Base-by-base conservation (phyloP, 2,329 filamentous ascomycete genomes). In the Fusarium sp. region DNA sequence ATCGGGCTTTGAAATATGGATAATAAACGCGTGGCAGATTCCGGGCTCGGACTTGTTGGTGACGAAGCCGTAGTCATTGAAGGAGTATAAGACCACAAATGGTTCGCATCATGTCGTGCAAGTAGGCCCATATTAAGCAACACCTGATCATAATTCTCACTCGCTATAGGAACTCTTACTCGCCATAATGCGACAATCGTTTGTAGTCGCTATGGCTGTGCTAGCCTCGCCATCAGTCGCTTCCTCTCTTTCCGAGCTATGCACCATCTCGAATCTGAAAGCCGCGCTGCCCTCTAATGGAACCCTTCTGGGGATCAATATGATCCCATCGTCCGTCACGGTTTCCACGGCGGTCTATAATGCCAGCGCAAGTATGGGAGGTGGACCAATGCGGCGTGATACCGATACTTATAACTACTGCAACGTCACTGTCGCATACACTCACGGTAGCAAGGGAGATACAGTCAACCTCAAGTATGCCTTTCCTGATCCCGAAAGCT, bases 361-460 rank as follows among this genome's bases (percentile, higher is more conserved):
- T 13, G 35, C 42, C 3, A 62, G 52, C 22, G 41, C 52, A 2
- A n/a, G 50, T 10, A 20, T 12, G 10, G 52, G 35, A 25, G 41
- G 33, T 14, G 41, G 52, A 1, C 59, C 29, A 12, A 62, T 62
- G 59, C 54, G 42, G 13, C 52, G 52, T 2, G 59, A 47, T 7
- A 29, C 42, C 1, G 42, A 47, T 6, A 62, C n/a, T 5, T 58
- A 62, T 15, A 15, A 20, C 17, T 62, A 58, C 18, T 62, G 59
- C 11, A 62, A 62, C 12, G 59, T 62, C 59, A 62, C 59, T 20
- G n/a, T 58, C 9, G 18, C 35, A n/a, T 62, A 62, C 29, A 58
- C 52, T 3, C 59, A 62, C 3, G 59, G 59, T 35, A 58, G 3
- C 10, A 58, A 58, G 12, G 59, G 59, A 41, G 59, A 62, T 15